Evolutionary conservation across 129 eudicot genomes (phyloP).

Genomic region (Scalesia atractyloides): DNA sequence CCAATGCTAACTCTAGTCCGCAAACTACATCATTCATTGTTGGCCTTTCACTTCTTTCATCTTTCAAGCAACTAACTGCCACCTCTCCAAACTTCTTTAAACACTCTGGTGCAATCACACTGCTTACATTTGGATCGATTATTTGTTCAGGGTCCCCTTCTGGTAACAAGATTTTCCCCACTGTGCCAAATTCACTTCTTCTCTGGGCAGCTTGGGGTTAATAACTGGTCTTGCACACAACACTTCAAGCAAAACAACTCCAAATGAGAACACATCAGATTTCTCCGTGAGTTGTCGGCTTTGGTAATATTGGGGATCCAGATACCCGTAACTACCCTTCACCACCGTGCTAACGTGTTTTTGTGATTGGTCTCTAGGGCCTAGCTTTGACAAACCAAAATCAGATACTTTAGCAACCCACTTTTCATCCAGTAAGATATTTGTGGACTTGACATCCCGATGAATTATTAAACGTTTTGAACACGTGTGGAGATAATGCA

Average conservation of each 20-base stretch:
- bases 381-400: slow-evolving; percentile 50
- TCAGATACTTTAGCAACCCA: slow-evolving; percentile 57
- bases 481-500: slow-evolving; percentile 47
- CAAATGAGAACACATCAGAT: slow-evolving; percentile 60
- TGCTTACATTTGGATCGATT: slow-evolving; percentile 36
- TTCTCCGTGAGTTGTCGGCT: slow-evolving; percentile 30
- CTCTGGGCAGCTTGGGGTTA: slow-evolving; percentile 11
- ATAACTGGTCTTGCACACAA: slow-evolving; percentile 44
- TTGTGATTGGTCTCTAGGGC: slow-evolving; percentile 23
- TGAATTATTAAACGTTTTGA: slow-evolving; percentile 44
- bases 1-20: slow-evolving; percentile 31
- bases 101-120: slow-evolving; percentile 45
- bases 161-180: slow-evolving; percentile 34
- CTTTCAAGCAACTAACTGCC: slow-evolving; percentile 22
- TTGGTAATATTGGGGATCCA: slow-evolving; percentile 43
- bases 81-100: slow-evolving; percentile 40
- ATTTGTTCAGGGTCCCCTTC: slow-evolving; percentile 34
- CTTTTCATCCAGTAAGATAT: slow-evolving; percentile 46
- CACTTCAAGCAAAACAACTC: slow-evolving; percentile 56
- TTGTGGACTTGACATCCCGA: slow-evolving; percentile 50
- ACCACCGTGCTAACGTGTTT: slow-evolving; percentile 40
- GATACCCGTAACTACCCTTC: slow-evolving; percentile 47
- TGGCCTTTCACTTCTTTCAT: slow-evolving; percentile 2
- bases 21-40: slow-evolving; percentile 22
- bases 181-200: slow-evolving; percentile 44